Conservation (phyloP, 768 basidiomycete species). For the Tricholoma terreum region DNA sequence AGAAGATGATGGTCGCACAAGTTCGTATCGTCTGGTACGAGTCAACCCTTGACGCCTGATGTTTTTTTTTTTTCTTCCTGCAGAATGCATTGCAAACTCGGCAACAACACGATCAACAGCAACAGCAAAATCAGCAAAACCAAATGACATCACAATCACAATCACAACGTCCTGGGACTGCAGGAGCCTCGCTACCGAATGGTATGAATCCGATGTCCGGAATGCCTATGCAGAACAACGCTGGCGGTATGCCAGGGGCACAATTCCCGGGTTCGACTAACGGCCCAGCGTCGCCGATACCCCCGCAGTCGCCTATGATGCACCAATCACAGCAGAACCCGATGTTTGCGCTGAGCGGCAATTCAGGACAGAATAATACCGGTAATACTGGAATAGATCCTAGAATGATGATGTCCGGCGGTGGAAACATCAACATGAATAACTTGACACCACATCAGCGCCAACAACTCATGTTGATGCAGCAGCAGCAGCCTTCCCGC, state of each 20-base stretch:
- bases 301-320: constrained; percentile 15
- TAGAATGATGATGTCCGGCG: constrained; percentile 20
- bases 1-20: constrained; percentile 52
- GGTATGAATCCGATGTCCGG: constrained; percentile 10
- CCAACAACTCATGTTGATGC: constrained; percentile 38
- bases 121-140: constrained; percentile 22
- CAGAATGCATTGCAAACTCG: constrained; percentile 9
- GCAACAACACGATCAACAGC: constrained; percentile 25
- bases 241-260: constrained; percentile 10
- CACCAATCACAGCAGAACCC: constrained; percentile 4
- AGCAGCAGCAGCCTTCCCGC: constrained; percentile 20
- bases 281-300: constrained; percentile 22
- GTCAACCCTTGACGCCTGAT: neutral
- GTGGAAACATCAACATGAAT: constrained; percentile 23
- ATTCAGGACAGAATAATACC: constrained; percentile 13
- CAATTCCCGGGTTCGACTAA: constrained; percentile 4
- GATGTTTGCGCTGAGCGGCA: constrained; percentile 23
- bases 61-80: neutral
- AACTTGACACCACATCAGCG: constrained; percentile 41
- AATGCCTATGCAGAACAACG: constrained; percentile 17
- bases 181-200: constrained; percentile 4
- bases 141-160: constrained; percentile 16
- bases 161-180: constrained; percentile 8
- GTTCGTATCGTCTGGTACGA: constrained; percentile 28
- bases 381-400: constrained; percentile 32